Evolutionary conservation across 2,329 filamentous ascomycete genomes (phyloP).

Genomic region (Fusarium heterosporum): DNA sequence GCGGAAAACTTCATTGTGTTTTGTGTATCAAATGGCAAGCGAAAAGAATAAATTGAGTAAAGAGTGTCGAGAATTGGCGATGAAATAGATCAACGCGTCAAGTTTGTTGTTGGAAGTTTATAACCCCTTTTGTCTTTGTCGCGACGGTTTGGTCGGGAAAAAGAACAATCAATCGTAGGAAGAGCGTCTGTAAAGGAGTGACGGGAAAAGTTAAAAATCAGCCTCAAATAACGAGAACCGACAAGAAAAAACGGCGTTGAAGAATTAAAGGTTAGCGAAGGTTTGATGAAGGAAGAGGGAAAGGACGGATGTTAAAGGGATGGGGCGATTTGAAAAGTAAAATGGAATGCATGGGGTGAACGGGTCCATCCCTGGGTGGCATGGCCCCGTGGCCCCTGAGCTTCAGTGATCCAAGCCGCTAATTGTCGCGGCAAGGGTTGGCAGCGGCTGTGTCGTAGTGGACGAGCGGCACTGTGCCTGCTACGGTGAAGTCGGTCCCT

Average conservation of each 20-base stretch:
- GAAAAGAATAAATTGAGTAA: conserved; percentile 32
- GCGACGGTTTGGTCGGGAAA: conserved; percentile 28
- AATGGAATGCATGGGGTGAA: conserved; percentile 32
- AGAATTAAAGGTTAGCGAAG: conserved; percentile 46
- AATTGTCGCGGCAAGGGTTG: conserved; percentile 35
- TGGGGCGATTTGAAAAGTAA: conserved; percentile 41
- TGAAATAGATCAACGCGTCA: conserved; percentile 17
- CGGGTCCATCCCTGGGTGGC: conserved; percentile 25
- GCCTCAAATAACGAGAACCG: conserved; percentile 44
- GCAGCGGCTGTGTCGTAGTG: conserved; percentile 25
- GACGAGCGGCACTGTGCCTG: conserved; percentile 27
- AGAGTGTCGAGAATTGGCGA: conserved; percentile 37
- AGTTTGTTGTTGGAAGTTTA: conserved; percentile 32
- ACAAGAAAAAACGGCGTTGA: conserved; percentile 36
- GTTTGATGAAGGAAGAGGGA: conserved; percentile 38
- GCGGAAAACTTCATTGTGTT: conserved; percentile 52
- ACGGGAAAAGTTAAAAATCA: conserved; percentile 47
- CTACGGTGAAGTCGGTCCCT: conserved; percentile 20
- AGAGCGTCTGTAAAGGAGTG: conserved; percentile 47
- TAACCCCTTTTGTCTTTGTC: conserved; percentile 32
- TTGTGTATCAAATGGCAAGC: conserved; percentile 34
- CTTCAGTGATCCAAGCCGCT: conserved; percentile 29
- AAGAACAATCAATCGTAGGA: conserved; percentile 16
- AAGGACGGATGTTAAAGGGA: conserved; percentile 27
- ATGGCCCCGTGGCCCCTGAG: conserved; percentile 24